Evolutionary conservation across 352 stramenopile species (phyloP), one percentile per base, ranked within the genome.

Genomic region (Phytopythium oedochilum): DNA sequence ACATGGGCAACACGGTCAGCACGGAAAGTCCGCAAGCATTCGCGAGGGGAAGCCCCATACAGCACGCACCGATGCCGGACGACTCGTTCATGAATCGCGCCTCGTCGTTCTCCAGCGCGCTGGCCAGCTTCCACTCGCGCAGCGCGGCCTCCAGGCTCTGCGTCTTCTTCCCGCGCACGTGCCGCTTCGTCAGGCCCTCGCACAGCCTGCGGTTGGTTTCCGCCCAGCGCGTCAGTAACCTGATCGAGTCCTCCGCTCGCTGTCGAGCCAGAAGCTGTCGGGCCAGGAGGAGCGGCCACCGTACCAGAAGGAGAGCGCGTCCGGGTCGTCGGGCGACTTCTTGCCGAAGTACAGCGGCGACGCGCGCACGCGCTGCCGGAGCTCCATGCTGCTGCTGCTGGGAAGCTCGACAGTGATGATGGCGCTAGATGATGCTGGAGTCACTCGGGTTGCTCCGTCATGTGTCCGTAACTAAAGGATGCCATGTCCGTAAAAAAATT

Each of bases 61-160:
- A 43, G 5, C 23, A 38, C 57, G 18, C 42, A 75, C 69, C 69
- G 17, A 79, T 57, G 1, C 83, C 83, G 38, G 83, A 86, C 6
- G 83, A 83, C 54, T 92, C 83, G 59, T 92, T 92, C 56, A 92
- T 73, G 31, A 88, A 89, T 43, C 85, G 73, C 49, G 86, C 7
- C 7, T 82, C 60, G 4, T 55, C 42, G 42, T 71, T 62, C 42
- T 78, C 49, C 38, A 82, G 44, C 32, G 70, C 64, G 23, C 66
- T 46, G 23, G 66, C 23, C 46, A 92, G 61, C 9, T 84, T 65
- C 77, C 78, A 89, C 26, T 85, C 68, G 40, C 44, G 47, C 38
- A 82, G 60, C 8, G 71, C 61, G 3, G 57, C 56, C 32, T 63
- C 64, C 20, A 92, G 64, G 53, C 73, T 74, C 60, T 84, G 64